A percentile compares a stretch with the other conserved stretches of the same genome.
Evolutionary conservation across 495 filamentous ascomycete genomes (phyloP).

Genomic region (Staphylotrichum tortipilum): DNA sequence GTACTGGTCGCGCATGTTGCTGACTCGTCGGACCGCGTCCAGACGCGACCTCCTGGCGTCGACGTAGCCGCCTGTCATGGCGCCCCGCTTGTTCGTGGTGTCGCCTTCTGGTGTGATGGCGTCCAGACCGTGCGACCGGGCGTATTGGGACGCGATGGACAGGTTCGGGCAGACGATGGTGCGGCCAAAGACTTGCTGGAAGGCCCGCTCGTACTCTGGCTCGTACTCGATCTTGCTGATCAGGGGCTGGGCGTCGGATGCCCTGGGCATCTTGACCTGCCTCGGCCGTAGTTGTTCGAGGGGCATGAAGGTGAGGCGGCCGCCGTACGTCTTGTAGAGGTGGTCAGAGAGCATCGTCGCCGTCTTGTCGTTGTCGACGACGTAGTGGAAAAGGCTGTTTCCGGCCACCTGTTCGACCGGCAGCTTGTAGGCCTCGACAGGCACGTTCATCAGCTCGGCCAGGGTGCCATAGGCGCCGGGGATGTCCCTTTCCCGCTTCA

Average conservation of each 20-base stretch:
- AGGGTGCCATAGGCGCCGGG: slow-evolving; percentile 88
- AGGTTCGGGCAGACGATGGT: slow-evolving; percentile 91
- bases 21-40: slow-evolving; percentile 69
- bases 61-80: slow-evolving; percentile 85
- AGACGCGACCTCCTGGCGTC: slow-evolving; percentile 76
- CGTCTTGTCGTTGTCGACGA: slow-evolving; percentile 87
- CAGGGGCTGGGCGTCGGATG: slow-evolving; percentile 78
- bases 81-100: slow-evolving; percentile 85
- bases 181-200: slow-evolving; percentile 90
- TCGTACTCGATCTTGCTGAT: slow-evolving; percentile 80
- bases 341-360: slow-evolving; percentile 72
- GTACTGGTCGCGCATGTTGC: slow-evolving; percentile 63
- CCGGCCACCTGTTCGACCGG: slow-evolving; percentile 92
- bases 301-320: slow-evolving; percentile 94
- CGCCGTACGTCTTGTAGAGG: slow-evolving; percentile 67
- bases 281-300: slow-evolving; percentile 67
- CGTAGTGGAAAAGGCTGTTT: slow-evolving; percentile 88
- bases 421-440: slow-evolving; percentile 67
- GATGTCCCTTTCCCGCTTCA: slow-evolving; percentile 68
- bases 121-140: slow-evolving; percentile 79
- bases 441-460: slow-evolving; percentile 79
- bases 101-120: slow-evolving; percentile 94
- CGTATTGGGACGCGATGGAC: slow-evolving; percentile 76
- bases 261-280: slow-evolving; percentile 66
- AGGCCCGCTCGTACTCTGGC: slow-evolving; percentile 66